These are phyloP conservation scores for Agarophyton chilense DNA, from an alignment of 23 red algal genomes.

Conservation along the genomic window DNA sequence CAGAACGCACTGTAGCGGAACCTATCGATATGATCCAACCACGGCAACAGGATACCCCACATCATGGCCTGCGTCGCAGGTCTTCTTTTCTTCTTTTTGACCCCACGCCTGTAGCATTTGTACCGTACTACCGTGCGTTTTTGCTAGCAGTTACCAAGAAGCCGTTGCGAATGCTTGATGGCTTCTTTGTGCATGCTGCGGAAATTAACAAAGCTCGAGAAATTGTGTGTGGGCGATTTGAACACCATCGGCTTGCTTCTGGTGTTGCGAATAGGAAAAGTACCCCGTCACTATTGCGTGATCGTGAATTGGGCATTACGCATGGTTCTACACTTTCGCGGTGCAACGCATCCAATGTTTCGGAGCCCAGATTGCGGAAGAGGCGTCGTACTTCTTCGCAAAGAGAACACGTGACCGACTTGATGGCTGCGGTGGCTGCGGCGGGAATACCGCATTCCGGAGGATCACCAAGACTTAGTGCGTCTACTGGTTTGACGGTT, in stretches of 20 bases:
- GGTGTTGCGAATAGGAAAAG: background rate
- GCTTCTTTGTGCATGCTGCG: background rate
- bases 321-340: background rate
- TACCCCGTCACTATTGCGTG: slow-evolving; percentile 6
- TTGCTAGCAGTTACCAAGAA: slow-evolving; percentile 10
- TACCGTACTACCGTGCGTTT: slow-evolving; percentile 32
- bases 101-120: slow-evolving; percentile 22
- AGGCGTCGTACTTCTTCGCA: background rate
- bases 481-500: background rate
- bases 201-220: background rate
- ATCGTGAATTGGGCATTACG: slow-evolving; percentile 4
- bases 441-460: slow-evolving; percentile 20
- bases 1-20: background rate
- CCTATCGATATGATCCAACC: background rate
- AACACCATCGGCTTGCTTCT: background rate
- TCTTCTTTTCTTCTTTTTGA: background rate
- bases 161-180: slow-evolving; percentile 43
- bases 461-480: background rate
- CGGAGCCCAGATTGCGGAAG: slow-evolving; percentile 2
- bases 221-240: background rate
- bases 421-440: slow-evolving; percentile 43
- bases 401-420: background rate
- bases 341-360: background rate
- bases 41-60: background rate
- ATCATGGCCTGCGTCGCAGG: background rate